Evolutionary conservation across 2,329 filamentous ascomycete genomes (phyloP).

Genomic region (Hymenotorrendiella dingleyae): DNA sequence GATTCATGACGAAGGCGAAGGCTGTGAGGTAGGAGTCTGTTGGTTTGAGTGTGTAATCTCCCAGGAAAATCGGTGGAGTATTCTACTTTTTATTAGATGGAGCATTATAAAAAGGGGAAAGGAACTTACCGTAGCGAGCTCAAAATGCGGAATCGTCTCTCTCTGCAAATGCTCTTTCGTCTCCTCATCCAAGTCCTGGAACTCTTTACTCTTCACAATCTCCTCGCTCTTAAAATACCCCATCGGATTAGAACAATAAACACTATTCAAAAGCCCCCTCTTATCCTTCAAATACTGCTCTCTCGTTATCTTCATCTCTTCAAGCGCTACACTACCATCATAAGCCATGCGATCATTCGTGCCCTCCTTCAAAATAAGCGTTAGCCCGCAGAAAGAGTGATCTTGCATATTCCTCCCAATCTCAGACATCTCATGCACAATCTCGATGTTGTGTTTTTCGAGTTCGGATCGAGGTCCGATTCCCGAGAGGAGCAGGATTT

Average conservation of each 20-base stretch:
- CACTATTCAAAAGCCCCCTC: conserved; percentile 36
- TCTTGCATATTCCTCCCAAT: conserved; percentile 57
- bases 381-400: conserved; percentile 27
- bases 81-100: neutral
- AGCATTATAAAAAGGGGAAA: neutral
- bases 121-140: conserved; percentile 24
- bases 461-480: conserved; percentile 38
- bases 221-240: conserved; percentile 40
- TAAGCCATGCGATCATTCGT: conserved; percentile 40
- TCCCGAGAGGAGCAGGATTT: conserved; percentile 40
- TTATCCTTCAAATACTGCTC: conserved; percentile 41
- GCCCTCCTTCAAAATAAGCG: conserved; percentile 35
- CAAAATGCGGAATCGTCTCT: conserved; percentile 50
- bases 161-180: conserved; percentile 40
- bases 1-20: conserved; percentile 45
- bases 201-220: conserved; percentile 40
- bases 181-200: conserved; percentile 39
- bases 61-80: neutral
- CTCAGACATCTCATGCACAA: conserved; percentile 53
- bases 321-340: conserved; percentile 38
- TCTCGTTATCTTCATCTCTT: conserved; percentile 39
- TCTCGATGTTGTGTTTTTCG: conserved; percentile 39
- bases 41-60: neutral
- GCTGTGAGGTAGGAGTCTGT: neutral
- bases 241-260: conserved; percentile 35